Conservation (phyloP, 2,329 filamentous ascomycete genomes). For the Simplicillium sp. region DNA sequence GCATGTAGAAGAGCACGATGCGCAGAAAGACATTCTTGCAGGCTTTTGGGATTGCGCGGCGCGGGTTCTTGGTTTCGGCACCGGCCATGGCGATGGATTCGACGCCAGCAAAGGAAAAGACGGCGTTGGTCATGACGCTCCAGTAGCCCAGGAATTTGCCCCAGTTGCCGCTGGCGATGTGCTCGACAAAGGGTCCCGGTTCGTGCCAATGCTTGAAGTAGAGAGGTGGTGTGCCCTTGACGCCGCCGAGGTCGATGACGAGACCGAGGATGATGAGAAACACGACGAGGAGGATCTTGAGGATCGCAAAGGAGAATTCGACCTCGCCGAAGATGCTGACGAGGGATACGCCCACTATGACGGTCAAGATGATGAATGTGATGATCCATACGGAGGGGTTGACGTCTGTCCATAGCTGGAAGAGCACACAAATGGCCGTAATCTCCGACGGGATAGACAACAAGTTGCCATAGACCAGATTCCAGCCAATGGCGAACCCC, state of each 20-base stretch:
- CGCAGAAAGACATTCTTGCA: conserved; percentile 49
- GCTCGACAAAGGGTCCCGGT: conserved; percentile 58
- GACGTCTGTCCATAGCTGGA: conserved; percentile 54
- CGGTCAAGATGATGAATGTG: conserved; percentile 38
- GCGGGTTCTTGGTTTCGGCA: conserved; percentile 47
- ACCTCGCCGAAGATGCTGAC: conserved; percentile 53
- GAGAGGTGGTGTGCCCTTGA: conserved; percentile 45
- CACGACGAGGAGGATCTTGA: conserved; percentile 53
- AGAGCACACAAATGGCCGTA: conserved; percentile 51
- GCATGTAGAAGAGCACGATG: conserved; percentile 52
- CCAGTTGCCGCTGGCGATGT: conserved; percentile 47
- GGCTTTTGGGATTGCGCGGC: conserved; percentile 41
- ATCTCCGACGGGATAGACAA: conserved; percentile 51
- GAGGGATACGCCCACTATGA: conserved; percentile 47
- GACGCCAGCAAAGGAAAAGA: conserved; percentile 61
- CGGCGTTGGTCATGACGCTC: conserved; percentile 51
- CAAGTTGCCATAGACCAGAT: conserved; percentile 44
- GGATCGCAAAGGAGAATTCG: conserved; percentile 39
- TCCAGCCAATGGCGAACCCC: conserved; percentile 45
- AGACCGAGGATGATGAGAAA: conserved; percentile 53
- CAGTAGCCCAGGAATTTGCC: conserved; percentile 60
- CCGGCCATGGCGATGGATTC: conserved; percentile 53
- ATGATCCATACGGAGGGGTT: conserved; percentile 40
- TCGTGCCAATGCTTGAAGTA: conserved; percentile 63
- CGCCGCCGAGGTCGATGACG: conserved; percentile 53